These are phyloP conservation scores for Avena insularis DNA, from an alignment of 176 grass and related monocot species.

Conservation along the genomic window DNA sequence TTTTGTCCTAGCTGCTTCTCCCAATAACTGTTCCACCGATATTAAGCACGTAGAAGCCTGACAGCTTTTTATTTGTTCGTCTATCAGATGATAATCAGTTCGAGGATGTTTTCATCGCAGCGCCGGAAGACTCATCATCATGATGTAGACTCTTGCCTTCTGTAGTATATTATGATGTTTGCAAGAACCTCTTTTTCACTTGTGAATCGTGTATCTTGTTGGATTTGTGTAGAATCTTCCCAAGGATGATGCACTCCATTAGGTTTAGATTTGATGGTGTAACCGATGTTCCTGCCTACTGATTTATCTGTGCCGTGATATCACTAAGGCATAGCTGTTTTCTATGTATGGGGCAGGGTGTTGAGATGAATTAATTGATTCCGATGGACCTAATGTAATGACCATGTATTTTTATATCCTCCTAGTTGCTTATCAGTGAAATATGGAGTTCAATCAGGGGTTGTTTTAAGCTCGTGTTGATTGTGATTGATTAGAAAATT, in stretches of 20 bases:
- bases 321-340: not conserved
- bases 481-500: not conserved
- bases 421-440: not conserved
- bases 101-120: slow-evolving; percentile 59
- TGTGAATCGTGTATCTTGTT: slow-evolving; percentile 5
- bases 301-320: not conserved
- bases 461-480: not conserved
- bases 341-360: not conserved
- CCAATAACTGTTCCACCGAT: not conserved
- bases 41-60: not conserved
- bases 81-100: slow-evolving; percentile 66
- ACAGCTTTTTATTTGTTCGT: slow-evolving; percentile 20
- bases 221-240: not conserved
- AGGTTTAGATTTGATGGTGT: slow-evolving; percentile 15
- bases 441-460: not conserved
- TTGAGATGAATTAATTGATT: slow-evolving; percentile 4
- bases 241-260: not conserved
- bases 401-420: slow-evolving; percentile 7
- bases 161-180: not conserved
- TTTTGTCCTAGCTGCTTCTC: not conserved
- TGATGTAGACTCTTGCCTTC: not conserved
- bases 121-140: slow-evolving; percentile 52
- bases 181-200: not conserved
- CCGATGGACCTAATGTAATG: not conserved
- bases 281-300: not conserved